phyloP scores from a whole-genome alignment of 495 filamentous ascomycete genomes.

The Amniculicola lignicola region DNA sequence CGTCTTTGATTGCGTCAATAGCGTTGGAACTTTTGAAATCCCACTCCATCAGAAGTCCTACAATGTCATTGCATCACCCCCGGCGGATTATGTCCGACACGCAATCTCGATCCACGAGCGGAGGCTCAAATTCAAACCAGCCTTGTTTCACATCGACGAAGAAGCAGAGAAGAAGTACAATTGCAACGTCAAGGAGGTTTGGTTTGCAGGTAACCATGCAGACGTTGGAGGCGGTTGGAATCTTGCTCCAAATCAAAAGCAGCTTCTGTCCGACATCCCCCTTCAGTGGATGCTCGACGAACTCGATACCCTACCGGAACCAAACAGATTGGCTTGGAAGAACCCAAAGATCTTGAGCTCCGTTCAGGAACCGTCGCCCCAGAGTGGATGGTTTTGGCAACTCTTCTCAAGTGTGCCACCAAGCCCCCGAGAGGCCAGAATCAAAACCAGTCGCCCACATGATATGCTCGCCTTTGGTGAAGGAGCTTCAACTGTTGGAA shows the following conservation, averaged over 20 bases:
- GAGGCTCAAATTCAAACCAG: constrained; percentile 15
- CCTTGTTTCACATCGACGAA: constrained; percentile 9
- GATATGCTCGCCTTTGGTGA: no score
- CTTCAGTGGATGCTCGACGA: constrained; percentile 6
- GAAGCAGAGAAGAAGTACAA: neutral
- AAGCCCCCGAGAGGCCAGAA: no score
- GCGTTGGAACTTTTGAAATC: constrained; percentile 11
- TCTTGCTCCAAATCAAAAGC: neutral
- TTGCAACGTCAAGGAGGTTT: constrained; percentile 16
- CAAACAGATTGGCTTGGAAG: no score
- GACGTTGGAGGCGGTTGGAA: constrained; percentile 22
- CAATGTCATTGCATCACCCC: neutral
- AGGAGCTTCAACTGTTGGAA: no score
- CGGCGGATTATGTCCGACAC: constrained; percentile 13
- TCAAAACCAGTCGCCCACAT: no score
- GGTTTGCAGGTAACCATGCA: constrained; percentile 20
- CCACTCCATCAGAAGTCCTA: neutral
- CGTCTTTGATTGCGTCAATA: constrained; percentile 20
- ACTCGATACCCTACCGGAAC: no score
- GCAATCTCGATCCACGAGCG: constrained; percentile 16
- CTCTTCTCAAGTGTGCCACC: no score
- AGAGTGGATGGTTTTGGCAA: no score
- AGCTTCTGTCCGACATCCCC: constrained; percentile 5
- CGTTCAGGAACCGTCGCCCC: no score
- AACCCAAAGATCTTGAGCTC: no score